Conservation (phyloP, 2,329 filamentous ascomycete species). For the Pestalotiopsis sp. region DNA sequence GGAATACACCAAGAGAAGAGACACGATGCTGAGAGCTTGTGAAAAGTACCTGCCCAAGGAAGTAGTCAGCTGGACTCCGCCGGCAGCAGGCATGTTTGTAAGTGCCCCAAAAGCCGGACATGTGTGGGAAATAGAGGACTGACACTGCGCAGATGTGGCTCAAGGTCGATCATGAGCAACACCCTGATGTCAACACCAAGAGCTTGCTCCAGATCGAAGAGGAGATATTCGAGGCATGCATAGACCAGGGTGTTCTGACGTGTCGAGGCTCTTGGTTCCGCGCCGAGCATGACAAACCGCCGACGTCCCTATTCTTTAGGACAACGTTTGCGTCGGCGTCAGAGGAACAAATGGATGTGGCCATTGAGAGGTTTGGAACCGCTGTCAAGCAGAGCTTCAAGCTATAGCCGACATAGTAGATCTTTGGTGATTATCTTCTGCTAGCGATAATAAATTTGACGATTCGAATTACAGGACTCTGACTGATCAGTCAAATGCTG, state of each 20-base stretch:
- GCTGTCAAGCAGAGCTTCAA: constrained; percentile 66
- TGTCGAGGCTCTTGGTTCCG: constrained; percentile 91
- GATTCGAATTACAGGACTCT: background rate
- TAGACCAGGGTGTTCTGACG: constrained; percentile 77
- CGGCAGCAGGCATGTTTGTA: constrained; percentile 93
- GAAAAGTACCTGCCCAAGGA: constrained; percentile 74
- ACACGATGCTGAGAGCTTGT: constrained; percentile 78
- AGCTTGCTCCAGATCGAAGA: constrained; percentile 74
- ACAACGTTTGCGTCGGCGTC: constrained; percentile 86
- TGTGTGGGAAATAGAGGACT: background rate
- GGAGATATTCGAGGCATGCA: constrained; percentile 77
- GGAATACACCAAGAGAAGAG: constrained; percentile 78
- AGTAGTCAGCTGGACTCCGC: constrained; percentile 78
- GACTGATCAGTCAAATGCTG: too few relatives aligned
- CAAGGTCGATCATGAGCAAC: constrained; percentile 64
- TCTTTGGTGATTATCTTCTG: background rate
- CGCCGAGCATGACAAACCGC: constrained; percentile 65
- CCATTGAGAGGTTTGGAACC: constrained; percentile 74
- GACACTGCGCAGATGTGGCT: constrained; percentile 66
- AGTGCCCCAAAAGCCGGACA: constrained; percentile 40
- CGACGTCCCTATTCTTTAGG: constrained; percentile 78
- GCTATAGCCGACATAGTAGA: constrained; percentile 16
- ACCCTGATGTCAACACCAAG: constrained; percentile 59
- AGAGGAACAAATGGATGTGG: constrained; percentile 68
- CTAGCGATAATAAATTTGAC: background rate